Conservation (phyloP, 2,329 filamentous ascomycete species). For the Trichoderma semiorbis region DNA sequence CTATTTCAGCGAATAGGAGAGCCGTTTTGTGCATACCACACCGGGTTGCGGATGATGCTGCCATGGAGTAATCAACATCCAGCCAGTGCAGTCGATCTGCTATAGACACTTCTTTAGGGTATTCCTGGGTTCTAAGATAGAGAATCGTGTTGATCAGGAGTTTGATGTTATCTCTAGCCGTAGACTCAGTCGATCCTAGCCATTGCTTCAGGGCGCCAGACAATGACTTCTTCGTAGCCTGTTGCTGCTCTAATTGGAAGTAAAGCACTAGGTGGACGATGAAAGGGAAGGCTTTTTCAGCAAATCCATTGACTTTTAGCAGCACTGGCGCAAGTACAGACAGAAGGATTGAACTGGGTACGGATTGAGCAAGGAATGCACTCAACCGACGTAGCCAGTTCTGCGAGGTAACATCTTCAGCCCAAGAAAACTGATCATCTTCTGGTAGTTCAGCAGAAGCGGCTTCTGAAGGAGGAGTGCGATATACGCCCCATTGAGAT, state of each 20-base stretch:
- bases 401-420: slow-evolving; percentile 39
- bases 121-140: slow-evolving; percentile 79
- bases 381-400: slow-evolving; percentile 63
- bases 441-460: slow-evolving; percentile 4
- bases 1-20: slow-evolving; percentile 76
- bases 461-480: slow-evolving; percentile 52
- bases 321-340: slow-evolving; percentile 66
- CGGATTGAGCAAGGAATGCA: slow-evolving; percentile 57
- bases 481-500: slow-evolving; percentile 56
- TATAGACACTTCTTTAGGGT: slow-evolving; percentile 72
- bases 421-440: slow-evolving; percentile 30
- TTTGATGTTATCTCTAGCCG: slow-evolving; percentile 60
- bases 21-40: slow-evolving; percentile 88
- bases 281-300: slow-evolving; percentile 73
- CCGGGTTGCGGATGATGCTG: slow-evolving; percentile 66
- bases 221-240: slow-evolving; percentile 56
- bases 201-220: slow-evolving; percentile 64
- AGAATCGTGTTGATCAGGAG: slow-evolving; percentile 75
- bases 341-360: slow-evolving; percentile 64
- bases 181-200: slow-evolving; percentile 44
- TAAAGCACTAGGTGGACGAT: slow-evolving; percentile 78
- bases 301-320: slow-evolving; percentile 62
- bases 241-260: slow-evolving; percentile 61
- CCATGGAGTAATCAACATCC: slow-evolving; percentile 70
- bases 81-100: slow-evolving; percentile 82